phyloP scores from a whole-genome alignment of 2,329 filamentous ascomycete species.

The Aspergillus terreus region DNA sequence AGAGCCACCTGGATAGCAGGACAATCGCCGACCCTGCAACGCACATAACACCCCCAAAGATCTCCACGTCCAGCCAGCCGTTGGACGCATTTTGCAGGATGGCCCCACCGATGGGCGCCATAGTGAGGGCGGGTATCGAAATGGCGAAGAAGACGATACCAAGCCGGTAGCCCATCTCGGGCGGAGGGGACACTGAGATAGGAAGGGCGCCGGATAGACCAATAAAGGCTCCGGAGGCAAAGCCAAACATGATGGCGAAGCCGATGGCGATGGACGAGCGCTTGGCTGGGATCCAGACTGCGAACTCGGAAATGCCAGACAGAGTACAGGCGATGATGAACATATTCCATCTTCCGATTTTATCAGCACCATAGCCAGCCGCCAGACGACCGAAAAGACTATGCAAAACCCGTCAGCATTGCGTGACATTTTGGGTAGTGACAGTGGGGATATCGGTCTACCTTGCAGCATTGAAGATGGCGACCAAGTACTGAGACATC shows the following conservation, averaged over 20 bases:
- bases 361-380: conserved; percentile 52
- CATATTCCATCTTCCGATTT: conserved; percentile 53
- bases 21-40: conserved; percentile 2
- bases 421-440: background rate
- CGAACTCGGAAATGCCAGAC: conserved; percentile 47
- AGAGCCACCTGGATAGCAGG: conserved; percentile 1
- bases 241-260: conserved; percentile 64
- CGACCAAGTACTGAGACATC: conserved; percentile 51
- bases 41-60: conserved; percentile 4
- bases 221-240: conserved; percentile 62
- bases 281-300: conserved; percentile 52
- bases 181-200: background rate
- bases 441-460: conserved; percentile 9
- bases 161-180: conserved; percentile 8
- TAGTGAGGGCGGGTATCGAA: conserved; percentile 6
- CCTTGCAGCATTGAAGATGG: conserved; percentile 51
- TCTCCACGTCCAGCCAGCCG: conserved; percentile 1
- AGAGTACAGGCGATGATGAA: conserved; percentile 46
- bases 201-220: background rate
- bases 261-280: conserved; percentile 51
- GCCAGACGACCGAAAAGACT: conserved; percentile 53
- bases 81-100: conserved; percentile 1
- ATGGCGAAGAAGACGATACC: conserved; percentile 6
- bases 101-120: conserved; percentile 7
- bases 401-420: background rate